Conservation (phyloP, 2,329 filamentous ascomycete genomes). For the Zymoseptoria passerinii region DNA sequence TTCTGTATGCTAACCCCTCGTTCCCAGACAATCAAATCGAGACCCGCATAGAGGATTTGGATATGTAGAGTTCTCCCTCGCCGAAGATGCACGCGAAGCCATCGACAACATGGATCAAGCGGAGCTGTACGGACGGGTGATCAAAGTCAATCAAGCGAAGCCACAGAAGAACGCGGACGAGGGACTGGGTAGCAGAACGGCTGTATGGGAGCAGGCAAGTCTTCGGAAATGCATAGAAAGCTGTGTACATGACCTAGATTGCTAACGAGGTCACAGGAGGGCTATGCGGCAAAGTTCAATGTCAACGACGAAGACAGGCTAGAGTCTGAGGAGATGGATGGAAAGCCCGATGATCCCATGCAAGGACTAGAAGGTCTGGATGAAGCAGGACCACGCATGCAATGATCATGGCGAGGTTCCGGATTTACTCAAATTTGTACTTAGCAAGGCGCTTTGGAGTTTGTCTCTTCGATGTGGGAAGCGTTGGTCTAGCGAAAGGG, state of each 20-base stretch:
- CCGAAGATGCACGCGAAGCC: constrained; percentile 80
- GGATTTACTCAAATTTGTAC: no score
- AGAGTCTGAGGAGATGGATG: constrained; percentile 42
- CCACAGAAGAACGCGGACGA: constrained; percentile 81
- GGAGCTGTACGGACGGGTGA: constrained; percentile 82
- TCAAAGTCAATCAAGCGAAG: constrained; percentile 89
- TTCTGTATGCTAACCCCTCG: constrained; percentile 2
- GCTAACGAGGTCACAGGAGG: constrained; percentile 55
- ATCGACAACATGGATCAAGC: constrained; percentile 99
- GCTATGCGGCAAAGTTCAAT: constrained; percentile 82
- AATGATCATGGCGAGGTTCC: constrained; percentile 38
- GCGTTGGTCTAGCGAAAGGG: no score
- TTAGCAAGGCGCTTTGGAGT: constrained; percentile 8
- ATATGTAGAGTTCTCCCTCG: constrained; percentile 87
- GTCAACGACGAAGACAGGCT: constrained; percentile 70
- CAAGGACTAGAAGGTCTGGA: constrained; percentile 88
- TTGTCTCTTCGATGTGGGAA: neutral
- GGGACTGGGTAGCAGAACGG: constrained; percentile 84
- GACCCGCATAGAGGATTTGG: constrained; percentile 87
- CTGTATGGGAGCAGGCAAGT: constrained; percentile 52
- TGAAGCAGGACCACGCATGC: constrained; percentile 81
- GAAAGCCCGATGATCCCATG: constrained; percentile 56
- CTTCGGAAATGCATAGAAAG: neutral
- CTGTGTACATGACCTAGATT: constrained; percentile 12
- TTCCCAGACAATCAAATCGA: constrained; percentile 51